Base-by-base conservation (phyloP, 2,329 filamentous ascomycete genomes). In the Didymosphaeria variabile region DNA sequence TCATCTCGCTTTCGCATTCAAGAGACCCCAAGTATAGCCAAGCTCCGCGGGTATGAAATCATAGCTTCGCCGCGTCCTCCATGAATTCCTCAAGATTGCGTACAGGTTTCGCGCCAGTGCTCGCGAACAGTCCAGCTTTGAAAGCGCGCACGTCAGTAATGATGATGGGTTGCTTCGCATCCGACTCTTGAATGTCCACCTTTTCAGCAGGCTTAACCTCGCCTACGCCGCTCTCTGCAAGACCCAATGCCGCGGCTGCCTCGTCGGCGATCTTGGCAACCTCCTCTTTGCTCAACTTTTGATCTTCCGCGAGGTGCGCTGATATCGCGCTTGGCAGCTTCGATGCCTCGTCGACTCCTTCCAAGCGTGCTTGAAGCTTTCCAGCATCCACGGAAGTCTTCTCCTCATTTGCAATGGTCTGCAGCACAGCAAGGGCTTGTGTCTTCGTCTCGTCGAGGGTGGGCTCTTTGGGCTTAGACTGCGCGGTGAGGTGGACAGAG, bases 31-130 rank as follows among this genome's bases (percentile, higher is more conserved):
- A n/a, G 17, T 40, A 40, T 17, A 40, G 17, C 38, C 17, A 19
- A 21, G 19, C 42, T 21, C 7, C 42, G 42, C 42, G 42, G 19
- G 19, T 15, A 45, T 19, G 19, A 21, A 19, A 1, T 47, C 26
- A 94, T 59, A 97, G 84, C 82, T 97, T 97, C 15, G 91, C 81
- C 65, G 92, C 92, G 61, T 90, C 83, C 61, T 97, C 94, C 76
- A 97, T 91, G 78, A 94, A 98, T 72, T 93, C 91, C 63, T 85
- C 90, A 58, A 98, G 78, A 67, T 95, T 90, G 72, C 86, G 89
- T 32, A 91, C 87, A 0, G 94, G 87, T 63, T 85, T 85, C 1
- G 93, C 88, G 0, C 92, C 94, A 23, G 86, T 84, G 65, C 89
- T 95, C 31, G 92, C 86, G 61, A 86, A 82, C 70, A 97, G 83